Percentiles rank a stretch among this genome's conserved stretches.
Conservation (phyloP, 225 moss, liverwort and hornwort species). For the Anthoceros angustus region DNA sequence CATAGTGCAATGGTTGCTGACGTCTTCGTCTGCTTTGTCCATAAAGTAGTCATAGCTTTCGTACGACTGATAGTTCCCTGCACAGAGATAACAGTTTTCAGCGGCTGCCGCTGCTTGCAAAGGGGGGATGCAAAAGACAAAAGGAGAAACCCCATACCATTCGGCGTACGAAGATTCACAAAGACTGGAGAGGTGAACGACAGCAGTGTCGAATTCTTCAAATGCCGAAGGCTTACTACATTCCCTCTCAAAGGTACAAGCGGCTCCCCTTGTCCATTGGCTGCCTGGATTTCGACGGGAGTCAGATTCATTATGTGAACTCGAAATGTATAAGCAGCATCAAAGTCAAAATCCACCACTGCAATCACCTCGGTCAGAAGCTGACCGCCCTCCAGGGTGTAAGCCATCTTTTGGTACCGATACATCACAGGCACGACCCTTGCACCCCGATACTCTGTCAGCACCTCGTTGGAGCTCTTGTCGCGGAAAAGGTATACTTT, state of each 20-base stretch:
- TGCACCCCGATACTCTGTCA: constrained; percentile 13
- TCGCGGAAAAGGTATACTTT: constrained; percentile 17
- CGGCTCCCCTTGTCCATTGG: constrained; percentile 11
- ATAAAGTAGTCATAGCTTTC: constrained; percentile 22
- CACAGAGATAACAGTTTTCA: neutral
- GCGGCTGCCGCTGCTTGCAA: neutral
- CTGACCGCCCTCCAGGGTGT: constrained; percentile 12
- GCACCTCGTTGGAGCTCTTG: constrained; percentile 14
- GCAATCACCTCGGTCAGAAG: constrained; percentile 11
- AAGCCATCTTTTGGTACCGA: constrained; percentile 14
- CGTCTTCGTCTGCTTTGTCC: constrained; percentile 12
- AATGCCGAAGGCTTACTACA: constrained; percentile 12
- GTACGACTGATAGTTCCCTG: constrained; percentile 22
- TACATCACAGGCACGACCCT: constrained; percentile 14
- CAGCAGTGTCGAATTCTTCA: constrained; percentile 9
- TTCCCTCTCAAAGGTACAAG: constrained; percentile 13
- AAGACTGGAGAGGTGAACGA: constrained; percentile 19
- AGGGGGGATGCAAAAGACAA: neutral
- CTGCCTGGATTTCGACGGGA: constrained; percentile 6
- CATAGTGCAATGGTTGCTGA: constrained; percentile 17
- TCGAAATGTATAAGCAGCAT: neutral
- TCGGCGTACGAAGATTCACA: constrained; percentile 14
- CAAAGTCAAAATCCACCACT: neutral
- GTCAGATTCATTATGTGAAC: neutral
- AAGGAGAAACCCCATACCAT: constrained; percentile 5